Evolutionary conservation across 768 basidiomycete species (phyloP), one percentile per base, ranked within the genome.

Genomic region (Tulasnella sp.): DNA sequence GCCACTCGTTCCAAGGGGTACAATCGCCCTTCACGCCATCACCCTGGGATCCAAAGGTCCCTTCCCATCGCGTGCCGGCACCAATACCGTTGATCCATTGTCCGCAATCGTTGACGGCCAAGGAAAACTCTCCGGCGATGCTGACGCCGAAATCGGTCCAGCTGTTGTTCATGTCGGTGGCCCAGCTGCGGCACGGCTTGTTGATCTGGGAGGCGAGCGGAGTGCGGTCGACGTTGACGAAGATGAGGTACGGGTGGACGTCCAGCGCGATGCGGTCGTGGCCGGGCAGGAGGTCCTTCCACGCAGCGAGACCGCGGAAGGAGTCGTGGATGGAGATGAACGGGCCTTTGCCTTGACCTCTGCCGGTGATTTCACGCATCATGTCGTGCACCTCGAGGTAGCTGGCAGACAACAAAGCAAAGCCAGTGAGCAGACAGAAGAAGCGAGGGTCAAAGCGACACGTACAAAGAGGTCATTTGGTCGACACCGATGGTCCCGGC

Each of bases 251-350:
- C 5, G 93, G 92, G 79, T 98, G 95, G 16, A 87, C 83, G 79
- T 98, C 95, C 44, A 97, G 80, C 35, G 88, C 81, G 75, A 89
- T 80, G 72, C 96, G 89, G 80, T 99, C 96, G 9, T 89, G 90
- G 66, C 90, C 88, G 35, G 87, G 84, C 72, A 95, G 81, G 82
- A 89, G 89, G 74, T 86, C 86, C 8, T 82, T 85, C 92, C 93
- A 98, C 0, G 82, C 72, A 9, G 78, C 76, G 29, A 90, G 83
- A 16, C 84, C 80, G 52, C 86, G 75, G 83, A 99, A 98, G 16
- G 90, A 95, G 76, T 98, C 95, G 77, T 98, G 96, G 75, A 91
- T 83, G 17, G 90, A 87, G 64, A 98, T 82, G 76, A 86, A 89
- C 0, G 95, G 90, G 0, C 97, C 97, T 1, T 95, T 92, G 69